Evolutionary conservation across 306 rosid genomes (phyloP).

Genomic region (Sechiopsis laciniata): DNA sequence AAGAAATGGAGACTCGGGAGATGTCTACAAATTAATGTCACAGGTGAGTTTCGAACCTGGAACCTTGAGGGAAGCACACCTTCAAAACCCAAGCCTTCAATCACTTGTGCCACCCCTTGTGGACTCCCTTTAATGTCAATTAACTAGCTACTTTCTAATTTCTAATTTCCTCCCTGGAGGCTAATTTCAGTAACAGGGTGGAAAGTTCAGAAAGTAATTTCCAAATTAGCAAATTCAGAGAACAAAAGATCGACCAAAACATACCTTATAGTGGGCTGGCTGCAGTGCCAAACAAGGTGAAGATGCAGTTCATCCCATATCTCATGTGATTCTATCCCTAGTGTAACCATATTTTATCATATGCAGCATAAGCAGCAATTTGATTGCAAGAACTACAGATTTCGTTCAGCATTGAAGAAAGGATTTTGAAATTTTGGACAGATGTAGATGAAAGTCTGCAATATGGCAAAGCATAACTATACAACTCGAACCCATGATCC

Average conservation of each 20-base stretch:
- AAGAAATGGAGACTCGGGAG: too few species aligned
- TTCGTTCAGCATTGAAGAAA: neutral
- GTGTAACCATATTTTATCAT: neutral
- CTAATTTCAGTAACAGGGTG: neutral
- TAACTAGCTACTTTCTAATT: neutral
- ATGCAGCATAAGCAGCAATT: neutral
- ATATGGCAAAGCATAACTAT: conserved; percentile 28
- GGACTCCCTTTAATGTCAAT: too few species aligned
- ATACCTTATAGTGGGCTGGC: conserved; percentile 15
- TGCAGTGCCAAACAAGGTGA: conserved; percentile 13
- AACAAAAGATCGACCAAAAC: neutral
- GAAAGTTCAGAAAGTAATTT: neutral
- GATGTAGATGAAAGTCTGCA: conserved; percentile 6
- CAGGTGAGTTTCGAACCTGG: too few species aligned
- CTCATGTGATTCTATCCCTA: neutral
- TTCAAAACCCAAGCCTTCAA: too few species aligned
- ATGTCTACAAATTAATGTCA: too few species aligned
- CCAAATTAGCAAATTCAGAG: conserved; percentile 2
- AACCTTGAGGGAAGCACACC: too few species aligned
- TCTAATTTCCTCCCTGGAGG: neutral
- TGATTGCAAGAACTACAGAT: conserved; percentile 12
- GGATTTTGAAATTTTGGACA: neutral
- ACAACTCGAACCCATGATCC: conserved; percentile 99
- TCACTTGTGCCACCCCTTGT: too few species aligned
- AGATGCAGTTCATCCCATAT: neutral